Percentiles rank a stretch among this genome's conserved stretches.
phyloP scores from a whole-genome alignment of 2,329 filamentous ascomycete genomes.

The Colletotrichum sp. region DNA sequence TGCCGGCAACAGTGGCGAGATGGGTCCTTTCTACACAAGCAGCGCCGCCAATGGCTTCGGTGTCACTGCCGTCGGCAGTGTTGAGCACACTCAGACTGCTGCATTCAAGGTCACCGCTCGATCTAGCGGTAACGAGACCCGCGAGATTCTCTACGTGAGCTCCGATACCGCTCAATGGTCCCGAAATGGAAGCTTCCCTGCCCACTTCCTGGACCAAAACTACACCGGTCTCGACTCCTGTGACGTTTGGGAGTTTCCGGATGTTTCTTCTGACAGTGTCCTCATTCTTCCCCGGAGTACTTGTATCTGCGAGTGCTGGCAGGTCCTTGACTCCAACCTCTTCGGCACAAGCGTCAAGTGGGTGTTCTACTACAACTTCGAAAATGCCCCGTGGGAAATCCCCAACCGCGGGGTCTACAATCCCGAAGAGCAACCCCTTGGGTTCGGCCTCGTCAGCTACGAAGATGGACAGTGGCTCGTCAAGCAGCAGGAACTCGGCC shows the following conservation, averaged over 20 bases:
- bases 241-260: background rate
- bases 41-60: background rate
- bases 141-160: background rate
- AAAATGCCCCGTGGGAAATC: background rate
- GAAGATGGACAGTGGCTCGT: conserved; percentile 10
- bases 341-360: background rate
- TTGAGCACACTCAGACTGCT: background rate
- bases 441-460: background rate
- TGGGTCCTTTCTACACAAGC: conserved; percentile 7
- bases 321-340: background rate
- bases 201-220: background rate
- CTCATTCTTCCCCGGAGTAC: background rate
- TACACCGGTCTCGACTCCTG: background rate
- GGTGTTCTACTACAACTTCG: conserved; percentile 8
- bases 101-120: background rate
- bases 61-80: background rate
- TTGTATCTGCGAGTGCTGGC: background rate
- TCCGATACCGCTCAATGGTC: background rate
- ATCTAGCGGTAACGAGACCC: background rate
- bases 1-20: conserved; percentile 8
- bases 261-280: background rate
- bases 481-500: background rate
- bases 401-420: conserved; percentile 1
- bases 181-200: background rate
- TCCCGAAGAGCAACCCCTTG: background rate